Evolutionary conservation across 352 stramenopile genomes (phyloP), one percentile per base, ranked within the genome.

Genomic region (Globisporangium paroecandrum): DNA sequence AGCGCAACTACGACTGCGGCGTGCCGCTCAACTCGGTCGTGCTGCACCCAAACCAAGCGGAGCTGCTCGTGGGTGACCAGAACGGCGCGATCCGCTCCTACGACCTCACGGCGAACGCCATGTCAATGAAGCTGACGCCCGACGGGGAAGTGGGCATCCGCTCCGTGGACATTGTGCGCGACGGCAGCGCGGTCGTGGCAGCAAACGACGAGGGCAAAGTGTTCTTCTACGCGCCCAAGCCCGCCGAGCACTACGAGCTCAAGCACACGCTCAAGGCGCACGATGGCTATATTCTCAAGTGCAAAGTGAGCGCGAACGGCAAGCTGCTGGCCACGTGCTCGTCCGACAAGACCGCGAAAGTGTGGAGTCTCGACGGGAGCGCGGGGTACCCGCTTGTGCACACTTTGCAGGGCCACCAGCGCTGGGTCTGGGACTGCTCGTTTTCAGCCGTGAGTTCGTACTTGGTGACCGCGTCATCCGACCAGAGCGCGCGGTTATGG

Each of bases 361-460:
- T 98, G n/a, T 98, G 91, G 85, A 77, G 78, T 55, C 75, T 89
- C 47, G 63, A 83, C 71, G 72, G 76, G 62, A 66, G 69, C 24
- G 69, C 62, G 18, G 66, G 76, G 29, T 81, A 70, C 58, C 76
- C 80, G 22, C 76, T 94, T 9, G 73, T 93, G 58, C 83, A 94
- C 69, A 95, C 88, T 61, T 74, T 95, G 47, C 83, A 93, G 65
- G 83, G 89, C 24, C 94, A 98, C 72, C 89, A 96, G 66, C 93
- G 96, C 65, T 99, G 97, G 97, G 97, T 99, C 12, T 99, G 97
- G 96, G 97, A 99, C 80, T 98, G 94, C 60, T 93, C 93, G 5
- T 99, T 99, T 85, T 98, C 90, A 55, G 97, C 97, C 10, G 98
- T 99, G 66, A 98, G 92, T 22, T 98, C 88, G 54, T 99, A 99